Conservation (phyloP, 805 yeast genomes). For the Nakazawaea sp. region DNA sequence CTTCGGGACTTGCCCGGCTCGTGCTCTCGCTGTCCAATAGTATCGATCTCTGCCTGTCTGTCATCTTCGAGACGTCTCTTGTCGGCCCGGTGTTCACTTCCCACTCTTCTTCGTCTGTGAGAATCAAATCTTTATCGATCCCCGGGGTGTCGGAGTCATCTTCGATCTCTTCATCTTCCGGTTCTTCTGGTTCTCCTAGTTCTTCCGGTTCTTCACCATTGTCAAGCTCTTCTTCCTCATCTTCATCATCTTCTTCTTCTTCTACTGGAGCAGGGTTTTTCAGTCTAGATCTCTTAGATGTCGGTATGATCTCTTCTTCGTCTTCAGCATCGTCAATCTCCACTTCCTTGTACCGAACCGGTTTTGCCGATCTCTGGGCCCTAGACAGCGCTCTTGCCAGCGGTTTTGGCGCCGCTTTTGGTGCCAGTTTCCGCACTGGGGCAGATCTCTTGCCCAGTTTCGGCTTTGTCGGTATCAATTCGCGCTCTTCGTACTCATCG, state of each 20-base stretch:
- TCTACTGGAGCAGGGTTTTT: background rate
- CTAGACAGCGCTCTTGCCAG: no score
- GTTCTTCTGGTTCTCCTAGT: background rate
- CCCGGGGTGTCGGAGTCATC: slow-evolving; percentile 14
- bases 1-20: background rate
- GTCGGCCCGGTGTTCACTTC: slow-evolving; percentile 25
- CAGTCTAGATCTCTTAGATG: slow-evolving; percentile 1
- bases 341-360: background rate
- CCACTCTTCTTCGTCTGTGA: slow-evolving; percentile 14
- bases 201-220: background rate
- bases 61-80: slow-evolving; percentile 40
- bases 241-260: background rate
- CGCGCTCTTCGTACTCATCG: slow-evolving; percentile 14
- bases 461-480: background rate
- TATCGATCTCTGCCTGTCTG: slow-evolving; percentile 49
- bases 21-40: slow-evolving; percentile 22
- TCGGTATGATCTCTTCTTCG: background rate
- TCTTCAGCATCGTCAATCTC: slow-evolving; percentile 4
- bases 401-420: background rate
- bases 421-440: background rate
- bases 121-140: background rate
- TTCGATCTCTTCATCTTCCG: slow-evolving; percentile 17
- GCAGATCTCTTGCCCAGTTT: slow-evolving; percentile 16
- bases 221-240: background rate
- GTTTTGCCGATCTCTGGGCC: no score